A percentile compares a stretch with the other conserved stretches of the same genome.
Evolutionary conservation across 345 rosid species (phyloP).

Genomic region (Bruguiera parviflora): DNA sequence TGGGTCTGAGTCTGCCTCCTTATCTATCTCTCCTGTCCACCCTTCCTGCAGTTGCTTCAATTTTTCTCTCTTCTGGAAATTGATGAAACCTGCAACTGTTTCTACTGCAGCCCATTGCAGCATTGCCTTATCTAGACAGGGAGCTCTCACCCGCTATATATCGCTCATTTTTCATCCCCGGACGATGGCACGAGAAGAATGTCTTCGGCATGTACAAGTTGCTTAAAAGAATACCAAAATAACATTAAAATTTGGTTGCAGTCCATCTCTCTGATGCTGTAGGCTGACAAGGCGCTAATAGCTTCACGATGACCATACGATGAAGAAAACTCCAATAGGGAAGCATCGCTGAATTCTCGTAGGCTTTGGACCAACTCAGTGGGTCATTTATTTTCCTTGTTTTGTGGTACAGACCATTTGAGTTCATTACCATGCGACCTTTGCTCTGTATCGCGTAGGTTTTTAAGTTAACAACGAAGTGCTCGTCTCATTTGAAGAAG

Average conservation of each 20-base stretch:
- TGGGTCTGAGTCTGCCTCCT: conserved; percentile 21
- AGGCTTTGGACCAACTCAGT: neutral
- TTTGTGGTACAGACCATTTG: too few species aligned
- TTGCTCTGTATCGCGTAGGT: too few species aligned
- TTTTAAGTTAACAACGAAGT: too few species aligned
- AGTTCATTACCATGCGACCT: too few species aligned
- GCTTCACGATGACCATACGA: neutral
- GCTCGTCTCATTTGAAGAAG: too few species aligned
- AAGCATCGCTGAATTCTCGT: neutral
- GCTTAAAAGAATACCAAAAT: conserved; percentile 41
- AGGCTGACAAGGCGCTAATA: neutral
- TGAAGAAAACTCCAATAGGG: neutral
- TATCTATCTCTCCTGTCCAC: neutral
- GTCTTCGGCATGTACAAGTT: conserved; percentile 85
- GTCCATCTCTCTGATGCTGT: neutral
- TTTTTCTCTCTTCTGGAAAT: neutral
- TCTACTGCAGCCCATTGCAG: conserved; percentile 65
- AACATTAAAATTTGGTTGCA: neutral
- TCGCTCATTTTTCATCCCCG: conserved; percentile 88
- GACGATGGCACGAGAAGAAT: conserved; percentile 75
- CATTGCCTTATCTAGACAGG: conserved; percentile 81
- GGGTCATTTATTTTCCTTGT: too few species aligned
- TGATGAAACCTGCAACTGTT: neutral
- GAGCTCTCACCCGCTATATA: conserved; percentile 80
- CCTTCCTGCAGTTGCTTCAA: neutral